Percentiles rank a stretch among this genome's conserved stretches.
Evolutionary conservation across 1,284 basidiomycete species (phyloP).

Genomic region (Fomitopsis palustris): DNA sequence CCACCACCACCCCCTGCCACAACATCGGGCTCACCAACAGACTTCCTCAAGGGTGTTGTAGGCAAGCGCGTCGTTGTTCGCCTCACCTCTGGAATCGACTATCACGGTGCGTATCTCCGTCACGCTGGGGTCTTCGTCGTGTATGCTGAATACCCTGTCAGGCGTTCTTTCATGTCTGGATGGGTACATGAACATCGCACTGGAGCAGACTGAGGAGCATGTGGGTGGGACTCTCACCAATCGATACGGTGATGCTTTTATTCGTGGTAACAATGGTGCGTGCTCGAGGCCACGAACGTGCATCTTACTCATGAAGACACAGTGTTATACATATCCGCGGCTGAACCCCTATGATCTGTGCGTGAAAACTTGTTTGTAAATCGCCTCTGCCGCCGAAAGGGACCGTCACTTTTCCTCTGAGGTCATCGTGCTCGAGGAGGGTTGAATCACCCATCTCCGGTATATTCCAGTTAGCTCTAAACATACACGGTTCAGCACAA

Average conservation of each 20-base stretch:
- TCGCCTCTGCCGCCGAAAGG: too few relatives aligned
- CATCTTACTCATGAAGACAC: background rate
- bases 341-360: conserved; percentile 22
- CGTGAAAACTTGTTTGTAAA: too few relatives aligned
- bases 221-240: conserved; percentile 86
- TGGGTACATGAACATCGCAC: conserved; percentile 98
- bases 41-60: conserved; percentile 91
- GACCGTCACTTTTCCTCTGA: too few relatives aligned
- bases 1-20: conserved; percentile 32
- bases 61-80: conserved; percentile 94
- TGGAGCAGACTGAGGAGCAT: conserved; percentile 96
- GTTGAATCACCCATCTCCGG: too few relatives aligned
- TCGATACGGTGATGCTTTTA: conserved; percentile 91
- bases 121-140: background rate
- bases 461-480: too few relatives aligned
- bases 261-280: conserved; percentile 95
- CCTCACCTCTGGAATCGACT: conserved; percentile 95
- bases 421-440: too few relatives aligned
- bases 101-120: conserved; percentile 65
- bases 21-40: conserved; percentile 74
- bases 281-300: conserved; percentile 7
- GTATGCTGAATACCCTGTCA: conserved; percentile 28
- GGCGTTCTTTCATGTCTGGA: conserved; percentile 95
- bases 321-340: conserved; percentile 35
- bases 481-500: too few relatives aligned